These are phyloP conservation scores for Ceratobasidium theobromae DNA, from an alignment of 1,284 basidiomycete species.

Conservation along the genomic window DNA sequence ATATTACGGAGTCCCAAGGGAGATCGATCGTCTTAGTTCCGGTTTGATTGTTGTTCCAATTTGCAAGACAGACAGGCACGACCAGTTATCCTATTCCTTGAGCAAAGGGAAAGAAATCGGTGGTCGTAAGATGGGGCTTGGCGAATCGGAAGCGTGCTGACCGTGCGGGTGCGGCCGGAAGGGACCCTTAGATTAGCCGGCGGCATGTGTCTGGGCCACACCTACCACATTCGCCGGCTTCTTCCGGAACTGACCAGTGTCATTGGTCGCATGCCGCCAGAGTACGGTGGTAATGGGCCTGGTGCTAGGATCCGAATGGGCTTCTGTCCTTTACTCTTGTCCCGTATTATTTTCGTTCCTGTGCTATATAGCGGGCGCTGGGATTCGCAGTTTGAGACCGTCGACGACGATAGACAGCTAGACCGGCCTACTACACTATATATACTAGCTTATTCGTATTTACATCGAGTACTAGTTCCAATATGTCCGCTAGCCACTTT, in stretches of 20 bases:
- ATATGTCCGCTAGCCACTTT: constrained; percentile 5
- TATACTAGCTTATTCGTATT: not conserved
- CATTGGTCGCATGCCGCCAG: not conserved
- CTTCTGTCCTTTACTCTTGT: not conserved
- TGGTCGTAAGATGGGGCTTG: too few relatives aligned
- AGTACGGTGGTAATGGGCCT: not conserved
- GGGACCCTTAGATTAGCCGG: not conserved
- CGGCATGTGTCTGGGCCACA: not conserved
- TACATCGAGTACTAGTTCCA: not conserved
- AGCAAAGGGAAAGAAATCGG: too few relatives aligned
- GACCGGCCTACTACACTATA: too few relatives aligned
- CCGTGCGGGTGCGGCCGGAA: not conserved
- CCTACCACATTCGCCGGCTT: not conserved
- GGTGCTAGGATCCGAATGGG: not conserved
- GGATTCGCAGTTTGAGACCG: too few relatives aligned
- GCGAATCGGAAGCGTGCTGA: not conserved
- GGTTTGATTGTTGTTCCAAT: too few relatives aligned
- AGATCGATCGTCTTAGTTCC: too few relatives aligned
- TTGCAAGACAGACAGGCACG: too few relatives aligned
- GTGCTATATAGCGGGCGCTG: not conserved
- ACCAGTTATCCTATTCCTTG: too few relatives aligned
- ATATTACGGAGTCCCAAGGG: too few relatives aligned
- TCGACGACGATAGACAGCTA: too few relatives aligned
- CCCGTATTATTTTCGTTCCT: not conserved
- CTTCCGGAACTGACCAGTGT: not conserved